Percentiles rank a stretch among this genome's conserved stretches.
Evolutionary conservation across 306 rosid species (phyloP).

Genomic region (Malus sylvestris): DNA sequence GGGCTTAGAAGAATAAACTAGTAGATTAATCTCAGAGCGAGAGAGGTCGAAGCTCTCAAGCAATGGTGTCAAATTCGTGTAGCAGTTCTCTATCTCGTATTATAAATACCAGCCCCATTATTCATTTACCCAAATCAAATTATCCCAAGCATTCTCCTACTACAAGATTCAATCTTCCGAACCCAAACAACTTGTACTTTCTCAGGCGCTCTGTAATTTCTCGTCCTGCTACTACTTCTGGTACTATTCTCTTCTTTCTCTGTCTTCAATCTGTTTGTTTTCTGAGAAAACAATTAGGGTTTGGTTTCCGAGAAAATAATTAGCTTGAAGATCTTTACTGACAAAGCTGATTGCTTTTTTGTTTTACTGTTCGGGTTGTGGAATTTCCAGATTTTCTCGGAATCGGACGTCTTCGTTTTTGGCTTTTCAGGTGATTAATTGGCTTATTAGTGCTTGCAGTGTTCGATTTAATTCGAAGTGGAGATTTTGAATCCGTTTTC

Average conservation of each 20-base stretch:
- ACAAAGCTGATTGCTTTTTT: constrained; percentile 17
- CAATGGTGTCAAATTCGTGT: constrained; percentile 45
- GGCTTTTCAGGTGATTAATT: constrained; percentile 44
- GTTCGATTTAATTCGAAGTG: no score
- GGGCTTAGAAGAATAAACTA: no score
- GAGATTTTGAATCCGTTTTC: neutral
- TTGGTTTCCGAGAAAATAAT: neutral
- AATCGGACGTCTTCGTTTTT: constrained; percentile 10
- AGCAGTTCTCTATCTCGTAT: constrained; percentile 7
- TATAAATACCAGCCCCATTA: constrained; percentile 50
- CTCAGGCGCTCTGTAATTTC: neutral
- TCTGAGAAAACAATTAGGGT: neutral
- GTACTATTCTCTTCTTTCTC: constrained; percentile 22
- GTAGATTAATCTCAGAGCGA: neutral
- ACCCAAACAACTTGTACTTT: neutral
- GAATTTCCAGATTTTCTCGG: constrained; percentile 27
- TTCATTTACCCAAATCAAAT: constrained; percentile 6
- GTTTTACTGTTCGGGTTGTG: constrained; percentile 31
- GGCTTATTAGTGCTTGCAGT: neutral
- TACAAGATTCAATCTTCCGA: neutral
- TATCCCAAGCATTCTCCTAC: constrained; percentile 5
- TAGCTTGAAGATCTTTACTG: constrained; percentile 5
- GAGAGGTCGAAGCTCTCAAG: neutral
- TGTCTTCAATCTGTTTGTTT: neutral
- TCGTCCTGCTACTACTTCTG: constrained; percentile 25